Base-by-base conservation (phyloP, 768 basidiomycete species). In the Boletellus ananiceps region DNA sequence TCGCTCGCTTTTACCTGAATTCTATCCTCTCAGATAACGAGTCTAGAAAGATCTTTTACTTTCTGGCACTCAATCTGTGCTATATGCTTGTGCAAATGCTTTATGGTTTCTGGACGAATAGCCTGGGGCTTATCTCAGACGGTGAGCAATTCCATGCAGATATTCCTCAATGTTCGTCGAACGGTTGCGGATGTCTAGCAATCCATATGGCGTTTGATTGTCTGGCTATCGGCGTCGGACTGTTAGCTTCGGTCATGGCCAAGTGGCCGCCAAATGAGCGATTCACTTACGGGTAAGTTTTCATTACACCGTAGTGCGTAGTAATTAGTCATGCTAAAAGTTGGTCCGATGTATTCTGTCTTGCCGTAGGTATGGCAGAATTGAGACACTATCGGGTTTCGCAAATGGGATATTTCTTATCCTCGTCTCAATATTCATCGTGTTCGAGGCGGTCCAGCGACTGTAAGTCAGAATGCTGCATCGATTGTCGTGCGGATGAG, bases 181-280 rank as follows among this genome's bases (percentile, higher is more conserved):
- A 8, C 44, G 38, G 43, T 49, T 5, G 15, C 29, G 15, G 16
- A 39, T 37, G n/a, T 44, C 21, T 56, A 98, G 95, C 96, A 18
- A 98, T 99, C 33, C 96, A 99, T 63, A 99, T 98, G 96, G 91
- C 93, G 11, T 99, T 99, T 58, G 96, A 99, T 70, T 98, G 96
- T 63, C 83, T 97, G 80, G 95, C 95, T 0, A 92, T 99, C 44
- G 93, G 83, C 0, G 90, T 99, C 45, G 96, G 96, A 2, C 77
- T 99, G 3, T 83, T 96, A 49, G 96, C 96, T 5, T 94, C 91
- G 8, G 89, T 99, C 5, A 98, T 98, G 88, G 93, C 95, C 2
- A 94, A 88, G 11, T 98, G 96, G 96, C 86, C 91, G 34, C 88
- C 93, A 0, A 93, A 98, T 70, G 87, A 88, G 58, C 76, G 83